phyloP scores from a whole-genome alignment of 2,329 filamentous ascomycete species.

The Nannizziopsis barbatae region DNA sequence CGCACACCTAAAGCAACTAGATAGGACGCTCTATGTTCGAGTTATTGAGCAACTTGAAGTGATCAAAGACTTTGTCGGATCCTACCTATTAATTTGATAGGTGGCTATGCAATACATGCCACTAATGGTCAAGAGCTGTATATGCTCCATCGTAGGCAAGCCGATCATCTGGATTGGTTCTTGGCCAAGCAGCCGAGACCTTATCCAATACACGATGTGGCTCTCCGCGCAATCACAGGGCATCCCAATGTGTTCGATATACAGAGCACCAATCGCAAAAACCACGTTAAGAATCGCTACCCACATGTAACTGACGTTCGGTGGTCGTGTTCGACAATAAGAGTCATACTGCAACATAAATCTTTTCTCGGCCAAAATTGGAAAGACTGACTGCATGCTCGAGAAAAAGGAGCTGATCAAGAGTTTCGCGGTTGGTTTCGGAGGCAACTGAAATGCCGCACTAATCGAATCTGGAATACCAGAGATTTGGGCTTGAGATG shows the following conservation, averaged over 20 bases:
- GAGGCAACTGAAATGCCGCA: constrained; percentile 26
- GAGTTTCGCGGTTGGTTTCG: constrained; percentile 22
- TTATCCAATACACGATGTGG: constrained; percentile 29
- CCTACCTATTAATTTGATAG: constrained; percentile 32
- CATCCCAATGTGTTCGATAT: constrained; percentile 23
- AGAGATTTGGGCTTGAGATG: constrained; percentile 17
- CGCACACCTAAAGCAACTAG: constrained; percentile 28
- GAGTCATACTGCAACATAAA: constrained; percentile 26
- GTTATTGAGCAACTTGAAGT: background rate
- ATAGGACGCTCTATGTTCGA: constrained; percentile 26
- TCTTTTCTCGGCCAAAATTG: constrained; percentile 27
- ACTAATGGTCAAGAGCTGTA: constrained; percentile 29
- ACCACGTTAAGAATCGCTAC: constrained; percentile 31
- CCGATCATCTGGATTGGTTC: constrained; percentile 20
- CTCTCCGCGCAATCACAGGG: constrained; percentile 21
- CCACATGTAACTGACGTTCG: constrained; percentile 22
- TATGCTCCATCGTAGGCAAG: constrained; percentile 28
- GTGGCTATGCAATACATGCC: constrained; percentile 31
- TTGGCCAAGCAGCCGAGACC: constrained; percentile 26
- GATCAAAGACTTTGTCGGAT: constrained; percentile 2
- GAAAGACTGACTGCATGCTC: constrained; percentile 31
- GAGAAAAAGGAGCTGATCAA: constrained; percentile 29
- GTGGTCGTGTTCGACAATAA: constrained; percentile 18
- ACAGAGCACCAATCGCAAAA: constrained; percentile 32
- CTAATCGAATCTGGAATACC: constrained; percentile 21